A percentile compares a stretch with the other conserved stretches of the same genome.
Conservation (phyloP, 2,329 filamentous ascomycete species). For the Curvularia eragrostidis region DNA sequence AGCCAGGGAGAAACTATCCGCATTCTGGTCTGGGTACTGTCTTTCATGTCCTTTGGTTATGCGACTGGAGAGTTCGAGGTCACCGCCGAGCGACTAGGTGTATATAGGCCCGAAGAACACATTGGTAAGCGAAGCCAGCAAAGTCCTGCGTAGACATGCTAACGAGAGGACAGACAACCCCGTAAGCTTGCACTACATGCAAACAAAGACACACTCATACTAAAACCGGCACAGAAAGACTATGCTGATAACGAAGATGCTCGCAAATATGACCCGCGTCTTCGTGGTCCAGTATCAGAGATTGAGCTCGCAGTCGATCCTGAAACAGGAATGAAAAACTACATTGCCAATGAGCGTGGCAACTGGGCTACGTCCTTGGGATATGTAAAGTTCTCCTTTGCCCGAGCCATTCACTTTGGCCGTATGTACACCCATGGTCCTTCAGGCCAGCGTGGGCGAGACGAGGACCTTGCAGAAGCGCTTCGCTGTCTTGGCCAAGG, state of each 20-base stretch:
- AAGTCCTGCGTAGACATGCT: not conserved
- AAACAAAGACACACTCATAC: conserved; percentile 4
- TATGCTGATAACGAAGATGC: conserved; percentile 76
- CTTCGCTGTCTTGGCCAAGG: conserved; percentile 60
- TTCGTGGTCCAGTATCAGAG: conserved; percentile 75
- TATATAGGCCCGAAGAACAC: conserved; percentile 60
- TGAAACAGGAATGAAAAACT: conserved; percentile 87
- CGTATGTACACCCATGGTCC: conserved; percentile 55
- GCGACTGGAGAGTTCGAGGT: conserved; percentile 65
- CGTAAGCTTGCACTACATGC: not conserved
- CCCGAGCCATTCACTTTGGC: conserved; percentile 57
- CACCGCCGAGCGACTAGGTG: conserved; percentile 59
- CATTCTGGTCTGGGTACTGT: conserved; percentile 62
- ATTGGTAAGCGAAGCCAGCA: conserved; percentile 28
- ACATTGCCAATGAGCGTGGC: conserved; percentile 89
- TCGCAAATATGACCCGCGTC: conserved; percentile 77
- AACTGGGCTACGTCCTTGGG: conserved; percentile 89
- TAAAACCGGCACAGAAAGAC: conserved; percentile 35
- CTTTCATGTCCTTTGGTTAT: conserved; percentile 64
- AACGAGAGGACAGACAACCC: conserved; percentile 37
- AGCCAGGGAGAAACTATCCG: conserved; percentile 58
- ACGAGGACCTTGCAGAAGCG: conserved; percentile 58
- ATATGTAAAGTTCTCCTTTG: conserved; percentile 67
- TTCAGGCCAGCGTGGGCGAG: conserved; percentile 49
- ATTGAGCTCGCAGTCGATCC: conserved; percentile 56